A percentile compares a stretch with the other conserved stretches of the same genome.
phyloP scores from a whole-genome alignment of 208 protist species.

The Entamoeba invadens region DNA sequence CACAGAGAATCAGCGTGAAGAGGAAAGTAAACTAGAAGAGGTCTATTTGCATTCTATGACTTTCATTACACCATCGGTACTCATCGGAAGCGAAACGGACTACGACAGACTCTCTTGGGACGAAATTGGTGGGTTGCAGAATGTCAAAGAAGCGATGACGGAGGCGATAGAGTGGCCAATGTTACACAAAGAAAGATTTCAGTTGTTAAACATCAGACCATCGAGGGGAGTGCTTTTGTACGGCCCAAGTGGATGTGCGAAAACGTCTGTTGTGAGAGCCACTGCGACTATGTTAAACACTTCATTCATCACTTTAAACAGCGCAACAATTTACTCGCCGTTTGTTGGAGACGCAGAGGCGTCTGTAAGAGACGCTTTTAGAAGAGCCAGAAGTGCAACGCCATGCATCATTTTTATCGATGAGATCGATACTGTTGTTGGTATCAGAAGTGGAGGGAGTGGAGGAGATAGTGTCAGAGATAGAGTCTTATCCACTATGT shows the following conservation, averaged over 20 bases:
- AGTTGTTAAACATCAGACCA: background rate
- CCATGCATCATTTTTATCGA: slow-evolving; percentile 83
- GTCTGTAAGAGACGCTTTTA: slow-evolving; percentile 66
- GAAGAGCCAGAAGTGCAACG: slow-evolving; percentile 53
- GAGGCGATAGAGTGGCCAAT: background rate
- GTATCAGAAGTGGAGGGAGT: slow-evolving; percentile 21
- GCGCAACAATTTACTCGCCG: slow-evolving; percentile 59
- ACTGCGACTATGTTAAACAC: slow-evolving; percentile 54
- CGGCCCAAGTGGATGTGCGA: slow-evolving; percentile 54
- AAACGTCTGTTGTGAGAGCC: slow-evolving; percentile 68
- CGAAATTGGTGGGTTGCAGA: background rate
- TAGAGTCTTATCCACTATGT: slow-evolving; percentile 82
- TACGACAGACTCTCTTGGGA: background rate
- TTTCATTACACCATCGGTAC: background rate
- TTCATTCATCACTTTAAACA: slow-evolving; percentile 71
- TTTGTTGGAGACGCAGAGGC: slow-evolving; percentile 78
- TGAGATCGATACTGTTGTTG: slow-evolving; percentile 49
- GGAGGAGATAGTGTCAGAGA: slow-evolving; percentile 50
- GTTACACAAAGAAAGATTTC: background rate
- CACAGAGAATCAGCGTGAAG: background rate
- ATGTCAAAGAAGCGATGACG: background rate
- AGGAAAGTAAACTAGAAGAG: background rate
- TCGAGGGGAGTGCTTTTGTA: background rate
- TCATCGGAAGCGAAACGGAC: background rate
- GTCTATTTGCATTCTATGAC: background rate